Evolutionary conservation across 306 rosid species (phyloP).

Genomic region (Rubus parviflorus): DNA sequence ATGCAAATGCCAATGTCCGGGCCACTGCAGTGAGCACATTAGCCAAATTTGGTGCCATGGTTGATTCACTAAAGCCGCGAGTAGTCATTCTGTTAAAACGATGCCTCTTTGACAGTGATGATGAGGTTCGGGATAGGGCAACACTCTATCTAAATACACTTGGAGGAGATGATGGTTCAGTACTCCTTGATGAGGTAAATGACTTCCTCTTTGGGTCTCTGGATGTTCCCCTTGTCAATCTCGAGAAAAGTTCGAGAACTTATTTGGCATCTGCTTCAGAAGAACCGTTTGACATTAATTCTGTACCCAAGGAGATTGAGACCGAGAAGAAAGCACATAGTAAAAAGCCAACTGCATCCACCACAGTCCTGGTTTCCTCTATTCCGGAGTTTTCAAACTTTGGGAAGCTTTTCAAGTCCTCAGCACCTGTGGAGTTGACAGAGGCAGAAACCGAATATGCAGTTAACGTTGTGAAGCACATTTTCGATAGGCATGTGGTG

Average conservation of each 20-base stretch:
- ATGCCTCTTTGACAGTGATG: conserved; percentile 92
- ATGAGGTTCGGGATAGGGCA: conserved; percentile 99
- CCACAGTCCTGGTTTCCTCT: conserved; percentile 59
- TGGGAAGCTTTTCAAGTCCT: conserved; percentile 96
- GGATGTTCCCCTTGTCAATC: conserved; percentile 82
- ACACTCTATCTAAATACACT: conserved; percentile 83
- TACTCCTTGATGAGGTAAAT: conserved; percentile 47
- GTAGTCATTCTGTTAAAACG: conserved; percentile 77
- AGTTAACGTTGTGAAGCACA: conserved; percentile 91
- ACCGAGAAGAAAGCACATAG: conserved; percentile 92
- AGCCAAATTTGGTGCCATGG: conserved; percentile 90
- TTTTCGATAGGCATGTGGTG: conserved; percentile 82
- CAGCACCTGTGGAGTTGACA: conserved; percentile 94
- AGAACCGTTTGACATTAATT: conserved; percentile 77
- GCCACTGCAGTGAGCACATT: conserved; percentile 96
- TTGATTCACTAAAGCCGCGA: conserved; percentile 86
- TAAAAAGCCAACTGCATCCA: conserved; percentile 75
- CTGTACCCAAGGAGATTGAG: conserved; percentile 83
- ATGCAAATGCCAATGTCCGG: conserved; percentile 94
- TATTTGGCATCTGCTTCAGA: conserved; percentile 72
- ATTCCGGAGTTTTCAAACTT: conserved; percentile 70
- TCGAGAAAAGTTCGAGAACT: conserved; percentile 82
- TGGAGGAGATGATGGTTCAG: conserved; percentile 65
- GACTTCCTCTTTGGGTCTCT: conserved; percentile 85
- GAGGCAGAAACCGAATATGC: conserved; percentile 98